Percentiles rank a stretch among this genome's conserved stretches.
phyloP scores from a whole-genome alignment of 495 filamentous ascomycete species.

The Viridothelium virens region DNA sequence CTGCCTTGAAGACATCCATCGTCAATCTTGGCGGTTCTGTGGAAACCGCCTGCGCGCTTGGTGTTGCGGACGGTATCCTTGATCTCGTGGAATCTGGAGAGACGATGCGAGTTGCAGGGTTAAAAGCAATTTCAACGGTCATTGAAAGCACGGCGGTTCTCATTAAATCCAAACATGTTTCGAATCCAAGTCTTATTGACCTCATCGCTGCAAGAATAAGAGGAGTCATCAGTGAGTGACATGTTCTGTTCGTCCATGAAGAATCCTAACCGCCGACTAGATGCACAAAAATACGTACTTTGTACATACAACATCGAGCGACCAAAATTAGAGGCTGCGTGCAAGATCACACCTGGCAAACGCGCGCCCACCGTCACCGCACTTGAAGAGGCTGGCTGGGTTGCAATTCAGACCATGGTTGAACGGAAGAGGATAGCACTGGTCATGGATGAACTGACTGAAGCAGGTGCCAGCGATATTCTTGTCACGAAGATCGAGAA shows the following conservation, averaged over 20 bases:
- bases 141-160: conserved; percentile 77
- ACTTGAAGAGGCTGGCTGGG: conserved; percentile 84
- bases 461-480: conserved; percentile 78
- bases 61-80: conserved; percentile 93
- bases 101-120: conserved; percentile 95
- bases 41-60: conserved; percentile 90
- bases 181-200: conserved; percentile 66
- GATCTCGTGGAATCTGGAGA: conserved; percentile 99
- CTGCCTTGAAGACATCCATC: conserved; percentile 67
- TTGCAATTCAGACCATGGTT: conserved; percentile 89
- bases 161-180: conserved; percentile 84
- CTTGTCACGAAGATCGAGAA: conserved; percentile 83
- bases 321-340: conserved; percentile 54
- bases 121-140: conserved; percentile 92
- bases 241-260: background rate
- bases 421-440: conserved; percentile 79
- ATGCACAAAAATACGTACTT: conserved; percentile 87
- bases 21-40: conserved; percentile 92
- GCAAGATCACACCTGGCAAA: conserved; percentile 83
- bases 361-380: conserved; percentile 84
- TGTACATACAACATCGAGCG: conserved; percentile 94
- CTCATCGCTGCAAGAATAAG: conserved; percentile 74
- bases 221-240: conserved; percentile 73
- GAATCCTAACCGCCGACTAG: conserved; percentile 30
- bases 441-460: conserved; percentile 83